Evolutionary conservation across 257 asterid genomes (phyloP).

Genomic region (Solanum clarkiae): DNA sequence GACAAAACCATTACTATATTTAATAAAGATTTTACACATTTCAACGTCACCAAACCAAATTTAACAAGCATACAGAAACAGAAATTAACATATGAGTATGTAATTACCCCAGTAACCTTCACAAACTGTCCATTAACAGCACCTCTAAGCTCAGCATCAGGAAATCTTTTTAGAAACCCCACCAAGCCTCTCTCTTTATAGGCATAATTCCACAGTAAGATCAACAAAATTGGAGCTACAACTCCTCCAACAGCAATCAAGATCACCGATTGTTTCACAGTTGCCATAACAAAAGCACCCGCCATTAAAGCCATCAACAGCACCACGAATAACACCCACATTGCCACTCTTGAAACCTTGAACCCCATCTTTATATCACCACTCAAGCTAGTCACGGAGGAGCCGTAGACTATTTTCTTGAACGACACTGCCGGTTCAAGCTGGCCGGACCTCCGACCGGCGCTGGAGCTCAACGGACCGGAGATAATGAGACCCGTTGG

Average conservation of each 20-base stretch:
- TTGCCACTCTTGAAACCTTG: slow-evolving; percentile 71
- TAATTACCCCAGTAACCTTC: slow-evolving; percentile 80
- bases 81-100: not conserved
- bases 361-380: slow-evolving; percentile 53
- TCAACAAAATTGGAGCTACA: slow-evolving; percentile 26
- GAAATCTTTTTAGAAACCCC: slow-evolving; percentile 34
- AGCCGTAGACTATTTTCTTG: slow-evolving; percentile 46
- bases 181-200: slow-evolving; percentile 41
- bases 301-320: slow-evolving; percentile 76
- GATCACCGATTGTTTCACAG: slow-evolving; percentile 60
- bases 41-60: not conserved
- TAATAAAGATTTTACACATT: not conserved
- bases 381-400: slow-evolving; percentile 59
- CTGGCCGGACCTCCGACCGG: slow-evolving; percentile 59
- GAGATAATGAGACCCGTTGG: slow-evolving; percentile 65
- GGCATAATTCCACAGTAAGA: slow-evolving; percentile 48
- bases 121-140: slow-evolving; percentile 80
- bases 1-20: not conserved
- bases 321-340: slow-evolving; percentile 72
- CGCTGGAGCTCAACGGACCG: slow-evolving; percentile 48
- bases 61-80: not conserved
- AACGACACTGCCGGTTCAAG: slow-evolving; percentile 38
- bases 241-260: slow-evolving; percentile 48
- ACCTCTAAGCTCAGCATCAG: slow-evolving; percentile 70
- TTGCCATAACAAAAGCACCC: slow-evolving; percentile 70